A percentile compares a stretch with the other conserved stretches of the same genome.
Conservation (phyloP, 1,284 basidiomycete species). For the Heterobasidion occidentale region DNA sequence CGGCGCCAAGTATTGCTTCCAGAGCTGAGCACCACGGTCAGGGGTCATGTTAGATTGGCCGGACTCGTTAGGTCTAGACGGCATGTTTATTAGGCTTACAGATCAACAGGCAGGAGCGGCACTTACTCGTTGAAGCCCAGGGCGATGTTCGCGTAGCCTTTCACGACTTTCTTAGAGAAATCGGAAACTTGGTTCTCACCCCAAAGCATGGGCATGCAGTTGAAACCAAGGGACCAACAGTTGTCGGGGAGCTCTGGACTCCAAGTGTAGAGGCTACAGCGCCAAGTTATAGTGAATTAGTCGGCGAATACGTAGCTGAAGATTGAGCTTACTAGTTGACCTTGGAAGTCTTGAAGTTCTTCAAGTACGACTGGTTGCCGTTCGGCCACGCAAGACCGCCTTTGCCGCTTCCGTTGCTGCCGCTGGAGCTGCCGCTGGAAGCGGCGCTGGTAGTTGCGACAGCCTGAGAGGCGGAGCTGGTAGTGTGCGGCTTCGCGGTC, state of each 20-base stretch:
- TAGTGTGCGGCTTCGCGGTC: neutral
- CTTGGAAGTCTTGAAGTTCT: conserved; percentile 35
- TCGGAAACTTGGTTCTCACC: conserved; percentile 37
- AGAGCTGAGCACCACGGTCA: conserved; percentile 40
- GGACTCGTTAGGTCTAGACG: conserved; percentile 47
- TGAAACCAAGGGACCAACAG: conserved; percentile 33
- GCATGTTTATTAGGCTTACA: neutral
- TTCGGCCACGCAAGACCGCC: conserved; percentile 61
- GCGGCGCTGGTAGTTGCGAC: conserved; percentile 11
- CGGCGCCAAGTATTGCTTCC: conserved; percentile 56
- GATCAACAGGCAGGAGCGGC: neutral
- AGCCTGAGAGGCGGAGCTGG: conserved; percentile 4
- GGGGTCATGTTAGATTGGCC: conserved; percentile 60
- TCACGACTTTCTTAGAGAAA: conserved; percentile 35
- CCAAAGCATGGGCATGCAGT: conserved; percentile 67
- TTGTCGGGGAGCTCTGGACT: conserved; percentile 31
- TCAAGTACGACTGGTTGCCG: conserved; percentile 35
- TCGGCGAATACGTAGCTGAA: neutral
- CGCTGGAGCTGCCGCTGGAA: conserved; percentile 9
- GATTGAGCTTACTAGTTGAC: conserved; percentile 35
- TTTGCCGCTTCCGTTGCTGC: conserved; percentile 31
- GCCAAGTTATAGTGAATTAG: neutral
- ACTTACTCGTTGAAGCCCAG: conserved; percentile 70
- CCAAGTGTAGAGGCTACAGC: conserved; percentile 52
- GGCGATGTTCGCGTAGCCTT: conserved; percentile 42